Conservation (phyloP, 192 early-diverging fungal genomes). For the Phlyctochytrium bullatum region DNA sequence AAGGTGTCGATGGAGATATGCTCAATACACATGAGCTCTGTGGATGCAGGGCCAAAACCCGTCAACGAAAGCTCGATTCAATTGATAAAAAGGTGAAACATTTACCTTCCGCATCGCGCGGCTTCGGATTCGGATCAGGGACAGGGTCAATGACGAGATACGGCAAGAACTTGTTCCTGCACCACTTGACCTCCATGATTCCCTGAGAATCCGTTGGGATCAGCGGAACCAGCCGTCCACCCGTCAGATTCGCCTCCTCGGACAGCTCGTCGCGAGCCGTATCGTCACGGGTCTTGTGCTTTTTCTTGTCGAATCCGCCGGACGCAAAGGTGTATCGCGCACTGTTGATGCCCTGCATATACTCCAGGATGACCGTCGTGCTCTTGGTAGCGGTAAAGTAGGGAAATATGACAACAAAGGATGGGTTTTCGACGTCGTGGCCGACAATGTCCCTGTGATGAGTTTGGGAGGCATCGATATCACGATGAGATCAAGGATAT, state of each 20-base stretch:
- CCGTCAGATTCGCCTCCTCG: slow-evolving; percentile 55
- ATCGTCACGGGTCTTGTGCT: slow-evolving; percentile 47
- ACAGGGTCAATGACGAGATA: slow-evolving; percentile 51
- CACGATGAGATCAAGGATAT: not conserved
- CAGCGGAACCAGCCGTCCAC: slow-evolving; percentile 47
- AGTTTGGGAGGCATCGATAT: too few relatives aligned
- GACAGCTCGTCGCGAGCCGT: slow-evolving; percentile 54
- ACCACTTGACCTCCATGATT: slow-evolving; percentile 60
- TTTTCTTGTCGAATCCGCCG: slow-evolving; percentile 51
- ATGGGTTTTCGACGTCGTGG: slow-evolving; percentile 41
- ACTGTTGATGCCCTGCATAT: slow-evolving; percentile 58
- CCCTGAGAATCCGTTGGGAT: slow-evolving; percentile 43
- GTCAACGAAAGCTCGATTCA: slow-evolving; percentile 21
- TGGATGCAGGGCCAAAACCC: not conserved
- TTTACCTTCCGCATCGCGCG: slow-evolving; percentile 54
- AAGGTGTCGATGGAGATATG: not conserved
- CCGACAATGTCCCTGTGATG: slow-evolving; percentile 49
- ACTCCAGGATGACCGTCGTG: slow-evolving; percentile 56
- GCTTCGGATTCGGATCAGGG: slow-evolving; percentile 34
- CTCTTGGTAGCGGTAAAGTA: slow-evolving; percentile 51
- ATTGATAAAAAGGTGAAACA: too few relatives aligned
- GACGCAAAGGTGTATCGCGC: slow-evolving; percentile 56
- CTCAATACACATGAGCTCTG: not conserved
- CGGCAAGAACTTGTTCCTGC: slow-evolving; percentile 55
- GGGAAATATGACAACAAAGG: slow-evolving; percentile 50